These are phyloP conservation scores for Apiospora aurea DNA, from an alignment of 2,329 filamentous ascomycete species.

Conservation along the genomic window DNA sequence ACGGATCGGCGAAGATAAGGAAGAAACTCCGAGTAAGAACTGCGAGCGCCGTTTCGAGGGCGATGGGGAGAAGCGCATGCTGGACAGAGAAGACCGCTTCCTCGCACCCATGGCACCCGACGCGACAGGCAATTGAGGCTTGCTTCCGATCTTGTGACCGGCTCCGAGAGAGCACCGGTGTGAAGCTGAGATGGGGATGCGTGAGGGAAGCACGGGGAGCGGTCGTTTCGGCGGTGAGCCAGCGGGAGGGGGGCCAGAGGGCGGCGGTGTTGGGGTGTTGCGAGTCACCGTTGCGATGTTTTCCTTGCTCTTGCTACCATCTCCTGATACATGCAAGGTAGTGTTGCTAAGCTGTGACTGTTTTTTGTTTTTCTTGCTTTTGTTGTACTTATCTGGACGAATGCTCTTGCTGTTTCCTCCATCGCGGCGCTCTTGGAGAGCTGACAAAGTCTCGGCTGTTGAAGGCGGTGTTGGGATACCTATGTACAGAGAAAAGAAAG, in stretches of 20 bases:
- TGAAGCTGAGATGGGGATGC: neutral
- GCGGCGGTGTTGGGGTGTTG: slow-evolving; percentile 1
- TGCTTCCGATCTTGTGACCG: neutral
- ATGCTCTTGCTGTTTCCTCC: neutral
- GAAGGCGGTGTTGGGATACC: slow-evolving; percentile 3
- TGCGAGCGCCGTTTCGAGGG: neutral
- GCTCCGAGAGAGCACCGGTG: slow-evolving; percentile 5
- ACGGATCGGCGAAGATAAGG: neutral
- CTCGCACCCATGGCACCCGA: neutral
- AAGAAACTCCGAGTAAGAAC: neutral
- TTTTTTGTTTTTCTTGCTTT: neutral
- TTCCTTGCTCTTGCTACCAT: neutral
- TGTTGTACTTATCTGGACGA: neutral
- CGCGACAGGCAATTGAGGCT: neutral
- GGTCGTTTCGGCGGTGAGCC: slow-evolving; percentile 1
- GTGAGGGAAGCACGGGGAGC: neutral
- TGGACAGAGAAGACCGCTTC: slow-evolving; percentile 2
- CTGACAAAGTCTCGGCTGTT: neutral
- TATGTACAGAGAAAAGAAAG: neutral
- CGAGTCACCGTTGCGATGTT: neutral
- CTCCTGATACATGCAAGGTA: neutral
- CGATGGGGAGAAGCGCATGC: slow-evolving; percentile 10
- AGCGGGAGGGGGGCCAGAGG: neutral
- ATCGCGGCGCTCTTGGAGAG: slow-evolving; percentile 1
- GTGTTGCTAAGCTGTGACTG: neutral